phyloP scores from a whole-genome alignment of 257 asterid species.

The Cinchona pubescens region DNA sequence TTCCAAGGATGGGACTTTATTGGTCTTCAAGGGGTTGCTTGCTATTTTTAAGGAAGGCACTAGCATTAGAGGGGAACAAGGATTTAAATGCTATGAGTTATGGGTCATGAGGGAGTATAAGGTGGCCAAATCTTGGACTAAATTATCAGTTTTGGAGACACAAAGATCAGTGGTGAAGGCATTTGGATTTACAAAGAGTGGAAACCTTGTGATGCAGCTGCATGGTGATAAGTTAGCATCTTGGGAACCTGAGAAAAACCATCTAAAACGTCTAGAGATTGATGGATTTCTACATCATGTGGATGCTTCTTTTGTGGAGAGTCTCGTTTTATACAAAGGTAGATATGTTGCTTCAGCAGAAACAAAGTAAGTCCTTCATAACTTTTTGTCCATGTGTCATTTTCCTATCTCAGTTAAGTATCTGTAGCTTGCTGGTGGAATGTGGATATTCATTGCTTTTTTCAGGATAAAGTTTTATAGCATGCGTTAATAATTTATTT shows the following conservation, averaged over 20 bases:
- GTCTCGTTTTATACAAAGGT: constrained; percentile 9
- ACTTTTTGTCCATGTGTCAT: background rate
- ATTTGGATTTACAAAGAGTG: constrained; percentile 9
- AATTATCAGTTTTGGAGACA: background rate
- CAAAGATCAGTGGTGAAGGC: background rate
- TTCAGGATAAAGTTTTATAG: background rate
- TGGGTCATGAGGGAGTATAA: constrained; percentile 9
- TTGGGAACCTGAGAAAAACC: background rate
- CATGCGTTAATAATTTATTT: background rate
- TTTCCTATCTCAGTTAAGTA: background rate
- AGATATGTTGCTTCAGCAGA: background rate
- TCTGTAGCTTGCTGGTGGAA: background rate
- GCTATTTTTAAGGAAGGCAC: constrained; percentile 2
- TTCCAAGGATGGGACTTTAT: constrained; percentile 2
- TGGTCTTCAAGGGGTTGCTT: constrained; percentile 18
- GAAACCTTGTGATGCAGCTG: constrained; percentile 10
- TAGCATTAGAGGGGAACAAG: constrained; percentile 1
- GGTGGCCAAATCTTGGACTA: constrained; percentile 6
- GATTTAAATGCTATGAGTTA: constrained; percentile 5
- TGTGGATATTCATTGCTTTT: background rate
- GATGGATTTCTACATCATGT: constrained; percentile 10
- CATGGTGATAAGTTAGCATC: background rate
- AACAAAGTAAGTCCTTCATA: background rate
- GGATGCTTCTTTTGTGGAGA: constrained; percentile 17
- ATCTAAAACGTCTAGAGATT: background rate